phyloP scores from a whole-genome alignment of 2,329 filamentous ascomycete species.

The Stromatinia cepivora region DNA sequence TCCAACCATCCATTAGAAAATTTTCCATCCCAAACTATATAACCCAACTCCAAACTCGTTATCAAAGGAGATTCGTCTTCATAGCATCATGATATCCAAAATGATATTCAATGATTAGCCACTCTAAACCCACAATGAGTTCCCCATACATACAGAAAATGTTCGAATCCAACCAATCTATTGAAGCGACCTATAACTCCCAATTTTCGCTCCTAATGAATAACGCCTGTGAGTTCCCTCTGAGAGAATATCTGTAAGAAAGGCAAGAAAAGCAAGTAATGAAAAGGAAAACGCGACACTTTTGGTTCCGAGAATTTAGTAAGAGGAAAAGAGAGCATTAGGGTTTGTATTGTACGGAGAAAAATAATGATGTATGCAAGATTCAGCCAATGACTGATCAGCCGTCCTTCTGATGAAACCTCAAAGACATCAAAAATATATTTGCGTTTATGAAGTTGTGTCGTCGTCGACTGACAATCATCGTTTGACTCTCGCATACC shows the following conservation, averaged over 20 bases:
- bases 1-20: slow-evolving; percentile 1
- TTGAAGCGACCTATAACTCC: slow-evolving; percentile 8
- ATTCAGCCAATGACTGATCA: slow-evolving; percentile 1
- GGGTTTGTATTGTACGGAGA: not conserved
- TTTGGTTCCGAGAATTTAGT: slow-evolving; percentile 1
- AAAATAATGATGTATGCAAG: not conserved
- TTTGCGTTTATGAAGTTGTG: not conserved
- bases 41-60: slow-evolving; percentile 9
- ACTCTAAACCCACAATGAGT: not conserved
- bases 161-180: slow-evolving; percentile 10
- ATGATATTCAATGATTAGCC: slow-evolving; percentile 18
- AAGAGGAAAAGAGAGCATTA: slow-evolving; percentile 9
- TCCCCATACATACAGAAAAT: slow-evolving; percentile 10
- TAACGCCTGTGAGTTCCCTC: not conserved
- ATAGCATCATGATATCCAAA: slow-evolving; percentile 13
- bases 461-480: not conserved
- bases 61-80: slow-evolving; percentile 9
- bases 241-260: not conserved
- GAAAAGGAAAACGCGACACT: slow-evolving; percentile 10
- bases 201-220: slow-evolving; percentile 1
- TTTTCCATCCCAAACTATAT: slow-evolving; percentile 8
- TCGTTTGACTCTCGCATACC: slow-evolving; percentile 24
- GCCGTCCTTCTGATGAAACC: not conserved
- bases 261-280: slow-evolving; percentile 2
- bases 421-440: not conserved